Conservation (phyloP, 768 basidiomycete genomes). For the Mycena venus region DNA sequence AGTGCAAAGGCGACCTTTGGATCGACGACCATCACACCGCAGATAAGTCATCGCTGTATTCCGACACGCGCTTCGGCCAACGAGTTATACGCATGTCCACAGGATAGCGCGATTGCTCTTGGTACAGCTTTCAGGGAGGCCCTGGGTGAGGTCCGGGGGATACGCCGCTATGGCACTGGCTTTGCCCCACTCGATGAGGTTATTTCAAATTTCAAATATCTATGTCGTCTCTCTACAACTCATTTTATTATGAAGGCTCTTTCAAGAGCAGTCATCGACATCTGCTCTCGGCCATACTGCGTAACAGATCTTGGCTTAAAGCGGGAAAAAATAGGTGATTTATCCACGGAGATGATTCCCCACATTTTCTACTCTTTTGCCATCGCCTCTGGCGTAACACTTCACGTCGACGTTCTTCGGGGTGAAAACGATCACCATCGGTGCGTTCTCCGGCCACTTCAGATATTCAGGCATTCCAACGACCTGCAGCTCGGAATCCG, state of each 20-base stretch:
- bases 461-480: conserved; percentile 56
- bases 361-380: conserved; percentile 98
- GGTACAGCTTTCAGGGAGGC: conserved; percentile 95
- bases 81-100: conserved; percentile 54
- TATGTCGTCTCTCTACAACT: conserved; percentile 5
- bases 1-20: conserved; percentile 95
- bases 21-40: conserved; percentile 99
- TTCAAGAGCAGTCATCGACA: conserved; percentile 96
- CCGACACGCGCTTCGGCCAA: conserved; percentile 26
- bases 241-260: conserved; percentile 77
- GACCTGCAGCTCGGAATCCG: conserved; percentile 95
- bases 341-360: conserved; percentile 98
- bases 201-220: conserved; percentile 4
- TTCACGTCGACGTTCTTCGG: conserved; percentile 94
- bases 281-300: conserved; percentile 97
- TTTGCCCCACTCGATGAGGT: conserved; percentile 99
- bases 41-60: conserved; percentile 74
- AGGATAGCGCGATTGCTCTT: conserved; percentile 90
- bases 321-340: conserved; percentile 93
- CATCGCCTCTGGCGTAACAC: conserved; percentile 93
- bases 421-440: conserved; percentile 99
- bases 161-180: conserved; percentile 94
- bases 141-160: conserved; percentile 94
- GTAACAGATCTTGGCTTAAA: conserved; percentile 90
- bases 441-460: conserved; percentile 56